These are phyloP conservation scores for Aspergillus pseudoviridinutans DNA, from an alignment of 2,329 filamentous ascomycete genomes.

Conservation along the genomic window DNA sequence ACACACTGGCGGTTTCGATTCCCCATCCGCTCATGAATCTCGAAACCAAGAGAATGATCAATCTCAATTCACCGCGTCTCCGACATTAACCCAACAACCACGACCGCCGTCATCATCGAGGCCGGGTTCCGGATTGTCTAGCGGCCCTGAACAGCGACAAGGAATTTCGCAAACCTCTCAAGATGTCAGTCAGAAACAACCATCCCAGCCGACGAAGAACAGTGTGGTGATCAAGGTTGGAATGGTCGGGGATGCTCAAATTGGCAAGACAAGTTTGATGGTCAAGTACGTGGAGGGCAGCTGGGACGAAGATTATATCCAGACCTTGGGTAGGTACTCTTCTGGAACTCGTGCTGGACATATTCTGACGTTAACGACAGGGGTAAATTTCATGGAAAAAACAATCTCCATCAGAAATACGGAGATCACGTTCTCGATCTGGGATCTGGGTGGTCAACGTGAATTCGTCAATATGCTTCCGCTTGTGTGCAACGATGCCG, in stretches of 20 bases:
- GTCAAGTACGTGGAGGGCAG: constrained; percentile 99
- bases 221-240: constrained; percentile 98
- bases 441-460: constrained; percentile 95
- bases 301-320: constrained; percentile 99
- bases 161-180: constrained; percentile 47
- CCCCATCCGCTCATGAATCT: constrained; percentile 32
- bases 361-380: constrained; percentile 37
- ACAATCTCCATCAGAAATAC: constrained; percentile 99
- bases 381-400: constrained; percentile 99
- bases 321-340: constrained; percentile 67
- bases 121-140: constrained; percentile 50
- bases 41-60: constrained; percentile 46
- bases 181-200: constrained; percentile 45
- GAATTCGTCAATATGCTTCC: constrained; percentile 99
- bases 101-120: constrained; percentile 36
- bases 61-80: constrained; percentile 40
- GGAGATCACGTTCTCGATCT: constrained; percentile 99
- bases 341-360: constrained; percentile 2
- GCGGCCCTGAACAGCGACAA: constrained; percentile 39
- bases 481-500: constrained; percentile 97
- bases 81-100: constrained; percentile 38
- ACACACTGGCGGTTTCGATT: constrained; percentile 33
- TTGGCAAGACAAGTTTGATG: constrained; percentile 98
- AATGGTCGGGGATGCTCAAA: constrained; percentile 98
- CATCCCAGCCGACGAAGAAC: constrained; percentile 42